Conservation (phyloP, 225 moss, liverwort and hornwort genomes). For the Antitrichia curtipendula region DNA sequence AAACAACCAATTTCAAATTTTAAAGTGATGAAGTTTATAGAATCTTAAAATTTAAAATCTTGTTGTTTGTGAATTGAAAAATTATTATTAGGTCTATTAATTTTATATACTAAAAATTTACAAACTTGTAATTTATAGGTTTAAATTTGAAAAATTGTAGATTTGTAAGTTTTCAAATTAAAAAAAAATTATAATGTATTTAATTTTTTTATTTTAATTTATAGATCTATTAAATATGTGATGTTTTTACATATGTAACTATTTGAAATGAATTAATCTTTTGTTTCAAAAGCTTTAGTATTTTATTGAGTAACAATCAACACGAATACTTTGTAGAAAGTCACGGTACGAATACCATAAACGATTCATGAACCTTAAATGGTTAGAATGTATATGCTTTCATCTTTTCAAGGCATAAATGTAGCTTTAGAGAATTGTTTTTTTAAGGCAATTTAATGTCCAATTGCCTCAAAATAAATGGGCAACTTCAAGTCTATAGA, state of each 20-base stretch:
- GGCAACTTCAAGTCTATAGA: no score
- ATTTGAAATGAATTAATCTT: not conserved
- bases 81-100: no score
- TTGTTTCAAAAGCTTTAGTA: not conserved
- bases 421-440: no score
- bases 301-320: not conserved
- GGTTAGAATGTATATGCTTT: no score
- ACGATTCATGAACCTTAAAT: no score
- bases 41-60: not conserved
- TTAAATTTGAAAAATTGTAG: not conserved
- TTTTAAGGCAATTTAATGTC: no score
- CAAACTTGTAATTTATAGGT: not conserved
- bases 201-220: not conserved
- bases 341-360: no score
- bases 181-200: accelerated
- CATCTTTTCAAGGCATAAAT: no score
- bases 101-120: not conserved
- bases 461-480: no score
- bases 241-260: not conserved
- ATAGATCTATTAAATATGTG: accelerated
- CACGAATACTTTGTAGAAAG: not conserved
- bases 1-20: not conserved
- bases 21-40: not conserved
- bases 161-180: not conserved
- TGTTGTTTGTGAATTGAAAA: not conserved